Conservation (phyloP, 257 asterid genomes). For the Gynochthodes officinalis region DNA sequence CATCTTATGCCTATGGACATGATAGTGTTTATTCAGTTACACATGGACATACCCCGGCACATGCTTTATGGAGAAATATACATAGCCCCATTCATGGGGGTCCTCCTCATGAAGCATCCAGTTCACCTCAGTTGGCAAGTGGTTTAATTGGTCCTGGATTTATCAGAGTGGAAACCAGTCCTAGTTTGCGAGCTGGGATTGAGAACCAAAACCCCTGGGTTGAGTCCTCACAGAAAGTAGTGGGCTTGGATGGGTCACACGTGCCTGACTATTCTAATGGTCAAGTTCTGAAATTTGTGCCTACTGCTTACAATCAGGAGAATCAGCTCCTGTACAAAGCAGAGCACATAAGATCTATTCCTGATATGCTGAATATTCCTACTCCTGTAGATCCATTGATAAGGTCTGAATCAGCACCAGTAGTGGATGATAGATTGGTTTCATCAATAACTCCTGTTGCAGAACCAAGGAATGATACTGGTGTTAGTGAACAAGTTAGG, state of each 20-base stretch:
- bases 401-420: conserved; percentile 32
- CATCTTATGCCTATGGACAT: conserved; percentile 54
- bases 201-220: conserved; percentile 63
- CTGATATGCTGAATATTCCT: conserved; percentile 31
- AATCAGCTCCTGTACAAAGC: conserved; percentile 33
- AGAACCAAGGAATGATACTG: conserved; percentile 25
- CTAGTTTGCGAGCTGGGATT: conserved; percentile 48
- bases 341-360: conserved; percentile 33
- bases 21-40: conserved; percentile 63
- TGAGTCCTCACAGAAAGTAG: conserved; percentile 52
- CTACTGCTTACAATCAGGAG: conserved; percentile 40
- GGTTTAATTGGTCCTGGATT: conserved; percentile 59
- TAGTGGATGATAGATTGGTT: conserved; percentile 32
- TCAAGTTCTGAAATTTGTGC: conserved; percentile 36
- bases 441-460: conserved; percentile 29
- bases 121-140: conserved; percentile 53
- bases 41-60: conserved; percentile 58
- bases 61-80: conserved; percentile 69
- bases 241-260: conserved; percentile 45
- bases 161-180: conserved; percentile 49
- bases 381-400: conserved; percentile 26
- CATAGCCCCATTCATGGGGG: conserved; percentile 56
- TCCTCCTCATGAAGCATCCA: conserved; percentile 49
- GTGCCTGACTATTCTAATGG: conserved; percentile 50
- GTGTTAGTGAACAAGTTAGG: conserved; percentile 21